phyloP scores from a whole-genome alignment of 164 flowering plant genomes.

The Macadamia tetraphylla region DNA sequence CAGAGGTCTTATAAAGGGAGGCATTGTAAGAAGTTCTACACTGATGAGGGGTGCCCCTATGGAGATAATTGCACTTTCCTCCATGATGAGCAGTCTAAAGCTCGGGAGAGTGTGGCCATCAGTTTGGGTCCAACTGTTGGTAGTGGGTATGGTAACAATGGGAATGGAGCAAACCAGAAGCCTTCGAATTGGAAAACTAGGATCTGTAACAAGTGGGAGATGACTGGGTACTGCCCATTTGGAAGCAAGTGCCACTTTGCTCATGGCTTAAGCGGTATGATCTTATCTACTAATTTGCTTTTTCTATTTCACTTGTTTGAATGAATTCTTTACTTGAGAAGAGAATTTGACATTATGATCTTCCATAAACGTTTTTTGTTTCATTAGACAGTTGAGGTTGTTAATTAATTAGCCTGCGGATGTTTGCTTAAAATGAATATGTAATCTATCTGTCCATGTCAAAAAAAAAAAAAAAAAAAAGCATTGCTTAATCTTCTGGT shows the following conservation, averaged over 20 bases:
- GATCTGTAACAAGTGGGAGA: conserved; percentile 98
- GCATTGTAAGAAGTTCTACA: conserved; percentile 94
- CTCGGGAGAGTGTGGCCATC: conserved; percentile 92
- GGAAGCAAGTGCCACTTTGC: conserved; percentile 99
- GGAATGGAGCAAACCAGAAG: conserved; percentile 44
- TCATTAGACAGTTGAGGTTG: not conserved
- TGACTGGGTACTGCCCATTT: conserved; percentile 94
- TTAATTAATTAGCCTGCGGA: not conserved
- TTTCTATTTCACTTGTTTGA: not conserved
- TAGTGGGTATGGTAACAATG: conserved; percentile 46
- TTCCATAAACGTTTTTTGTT: not conserved
- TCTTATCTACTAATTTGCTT: not conserved
- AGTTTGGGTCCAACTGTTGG: conserved; percentile 75
- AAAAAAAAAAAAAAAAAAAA: too few relatives aligned
- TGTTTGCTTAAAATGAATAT: too few relatives aligned
- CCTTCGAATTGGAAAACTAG: conserved; percentile 99
- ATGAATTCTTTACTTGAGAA: too few relatives aligned
- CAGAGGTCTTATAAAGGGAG: conserved; percentile 88
- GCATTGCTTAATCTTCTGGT: too few relatives aligned
- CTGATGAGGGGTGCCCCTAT: conserved; percentile 97
- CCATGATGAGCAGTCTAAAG: conserved; percentile 91
- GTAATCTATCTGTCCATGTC: too few relatives aligned
- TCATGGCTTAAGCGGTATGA: conserved; percentile 85
- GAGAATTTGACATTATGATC: not conserved
- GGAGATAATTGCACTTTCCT: conserved; percentile 88